These are phyloP conservation scores for Neurospora africana DNA, from an alignment of 495 filamentous ascomycete species.

Conservation along the genomic window DNA sequence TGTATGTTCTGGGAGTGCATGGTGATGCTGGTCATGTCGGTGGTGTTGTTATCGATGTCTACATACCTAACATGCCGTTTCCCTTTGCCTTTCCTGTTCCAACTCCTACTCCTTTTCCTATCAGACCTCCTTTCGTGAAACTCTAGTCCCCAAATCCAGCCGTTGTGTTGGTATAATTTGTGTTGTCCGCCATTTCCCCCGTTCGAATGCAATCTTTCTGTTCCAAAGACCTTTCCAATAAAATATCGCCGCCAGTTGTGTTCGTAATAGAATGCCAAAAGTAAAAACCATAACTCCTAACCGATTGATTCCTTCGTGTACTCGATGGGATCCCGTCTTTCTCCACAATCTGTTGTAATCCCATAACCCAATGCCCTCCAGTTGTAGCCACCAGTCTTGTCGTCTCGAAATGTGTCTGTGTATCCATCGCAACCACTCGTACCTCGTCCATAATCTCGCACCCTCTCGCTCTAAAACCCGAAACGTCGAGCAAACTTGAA, in stretches of 20 bases:
- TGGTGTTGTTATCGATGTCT: not conserved
- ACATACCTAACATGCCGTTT: not conserved
- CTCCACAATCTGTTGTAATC: not conserved
- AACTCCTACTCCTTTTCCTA: not conserved
- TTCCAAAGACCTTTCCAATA: not conserved
- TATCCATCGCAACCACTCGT: not conserved
- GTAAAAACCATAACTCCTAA: not conserved
- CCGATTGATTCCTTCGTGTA: not conserved
- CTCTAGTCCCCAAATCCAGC: not conserved
- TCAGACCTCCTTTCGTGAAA: not conserved
- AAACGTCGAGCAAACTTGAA: no score
- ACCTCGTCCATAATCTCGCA: not conserved
- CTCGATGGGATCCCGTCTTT: not conserved
- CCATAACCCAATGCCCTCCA: not conserved
- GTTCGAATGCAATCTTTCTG: not conserved
- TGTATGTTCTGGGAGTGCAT: not conserved
- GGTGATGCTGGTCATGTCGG: not conserved
- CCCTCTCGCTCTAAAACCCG: not conserved
- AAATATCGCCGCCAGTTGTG: not conserved
- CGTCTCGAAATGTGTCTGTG: not conserved
- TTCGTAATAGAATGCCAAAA: not conserved
- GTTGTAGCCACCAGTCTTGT: not conserved
- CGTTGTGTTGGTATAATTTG: not conserved
- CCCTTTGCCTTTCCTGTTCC: not conserved
- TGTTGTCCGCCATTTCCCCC: not conserved